phyloP scores from a whole-genome alignment of 192 early-diverging fungal species.

The Borealophlyctis nickersoniae region DNA sequence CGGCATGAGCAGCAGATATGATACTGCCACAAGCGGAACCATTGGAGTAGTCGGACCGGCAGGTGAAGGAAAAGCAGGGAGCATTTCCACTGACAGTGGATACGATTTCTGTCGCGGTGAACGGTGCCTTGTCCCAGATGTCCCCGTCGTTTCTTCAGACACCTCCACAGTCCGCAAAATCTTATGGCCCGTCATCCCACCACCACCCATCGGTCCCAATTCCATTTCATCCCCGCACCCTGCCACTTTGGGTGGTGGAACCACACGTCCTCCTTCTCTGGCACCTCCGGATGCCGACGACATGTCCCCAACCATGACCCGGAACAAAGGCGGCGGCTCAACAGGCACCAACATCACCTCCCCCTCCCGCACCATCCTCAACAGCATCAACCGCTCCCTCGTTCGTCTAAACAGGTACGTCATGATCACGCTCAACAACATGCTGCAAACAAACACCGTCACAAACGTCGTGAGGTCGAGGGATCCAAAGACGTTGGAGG shows the following conservation, averaged over 20 bases:
- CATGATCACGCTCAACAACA: slow-evolving; percentile 5
- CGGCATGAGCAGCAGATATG: background rate
- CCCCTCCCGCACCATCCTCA: slow-evolving; percentile 16
- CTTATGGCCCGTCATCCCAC: background rate
- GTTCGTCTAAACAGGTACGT: slow-evolving; percentile 11
- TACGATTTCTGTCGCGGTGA: background rate
- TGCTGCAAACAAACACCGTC: slow-evolving; percentile 16
- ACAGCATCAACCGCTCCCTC: slow-evolving; percentile 16
- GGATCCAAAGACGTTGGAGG: background rate
- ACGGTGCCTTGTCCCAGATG: background rate
- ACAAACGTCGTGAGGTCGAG: slow-evolving; percentile 23
- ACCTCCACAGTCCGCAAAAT: background rate
- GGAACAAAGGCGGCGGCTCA: slow-evolving; percentile 21
- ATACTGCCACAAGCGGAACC: background rate
- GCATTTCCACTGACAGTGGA: background rate
- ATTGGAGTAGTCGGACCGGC: background rate
- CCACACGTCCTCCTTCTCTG: background rate
- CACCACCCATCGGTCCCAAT: background rate
- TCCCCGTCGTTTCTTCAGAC: background rate
- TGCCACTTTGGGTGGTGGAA: background rate
- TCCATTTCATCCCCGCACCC: background rate
- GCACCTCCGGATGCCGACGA: background rate
- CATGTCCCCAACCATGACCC: slow-evolving; percentile 9
- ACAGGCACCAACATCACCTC: slow-evolving; percentile 10
- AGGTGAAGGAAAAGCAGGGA: background rate